phyloP scores from a whole-genome alignment of 2,329 filamentous ascomycete species.

The Talaromyces atroroseus region DNA sequence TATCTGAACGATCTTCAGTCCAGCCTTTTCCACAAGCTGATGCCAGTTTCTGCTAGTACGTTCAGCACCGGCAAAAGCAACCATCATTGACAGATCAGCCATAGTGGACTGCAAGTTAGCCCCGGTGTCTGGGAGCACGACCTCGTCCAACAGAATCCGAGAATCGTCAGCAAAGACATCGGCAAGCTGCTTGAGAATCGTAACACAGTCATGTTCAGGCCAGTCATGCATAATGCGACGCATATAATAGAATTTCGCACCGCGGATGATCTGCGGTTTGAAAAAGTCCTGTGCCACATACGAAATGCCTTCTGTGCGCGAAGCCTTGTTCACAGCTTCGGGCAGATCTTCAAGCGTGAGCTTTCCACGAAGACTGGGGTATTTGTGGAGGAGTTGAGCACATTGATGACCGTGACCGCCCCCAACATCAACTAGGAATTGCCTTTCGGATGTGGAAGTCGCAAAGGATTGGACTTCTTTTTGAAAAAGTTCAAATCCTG shows the following conservation, averaged over 20 bases:
- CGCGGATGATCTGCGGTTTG: constrained; percentile 10
- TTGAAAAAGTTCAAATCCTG: constrained; percentile 4
- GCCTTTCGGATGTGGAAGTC: constrained; percentile 5
- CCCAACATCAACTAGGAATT: constrained; percentile 12
- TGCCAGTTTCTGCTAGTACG: constrained; percentile 31
- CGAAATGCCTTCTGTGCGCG: constrained; percentile 7
- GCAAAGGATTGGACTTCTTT: not conserved
- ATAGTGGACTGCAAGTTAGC: constrained; percentile 25
- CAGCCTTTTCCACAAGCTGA: constrained; percentile 1
- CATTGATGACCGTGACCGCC: constrained; percentile 13
- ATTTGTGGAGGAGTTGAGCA: constrained; percentile 6
- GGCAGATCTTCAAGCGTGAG: constrained; percentile 9
- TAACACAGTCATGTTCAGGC: constrained; percentile 8
- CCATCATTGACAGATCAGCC: constrained; percentile 36
- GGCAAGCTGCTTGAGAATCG: constrained; percentile 2
- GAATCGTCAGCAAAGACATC: constrained; percentile 20
- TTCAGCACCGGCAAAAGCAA: constrained; percentile 29
- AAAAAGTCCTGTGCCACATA: constrained; percentile 16
- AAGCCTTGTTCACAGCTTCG: constrained; percentile 7
- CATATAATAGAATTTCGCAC: constrained; percentile 13
- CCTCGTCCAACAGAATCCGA: constrained; percentile 39
- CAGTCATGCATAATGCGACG: constrained; percentile 12
- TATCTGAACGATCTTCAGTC: constrained; percentile 22
- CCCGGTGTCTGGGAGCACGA: constrained; percentile 31
- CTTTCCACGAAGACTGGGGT: not conserved